Base-by-base conservation (phyloP, 495 filamentous ascomycete genomes). In the Penicillium daleae region DNA sequence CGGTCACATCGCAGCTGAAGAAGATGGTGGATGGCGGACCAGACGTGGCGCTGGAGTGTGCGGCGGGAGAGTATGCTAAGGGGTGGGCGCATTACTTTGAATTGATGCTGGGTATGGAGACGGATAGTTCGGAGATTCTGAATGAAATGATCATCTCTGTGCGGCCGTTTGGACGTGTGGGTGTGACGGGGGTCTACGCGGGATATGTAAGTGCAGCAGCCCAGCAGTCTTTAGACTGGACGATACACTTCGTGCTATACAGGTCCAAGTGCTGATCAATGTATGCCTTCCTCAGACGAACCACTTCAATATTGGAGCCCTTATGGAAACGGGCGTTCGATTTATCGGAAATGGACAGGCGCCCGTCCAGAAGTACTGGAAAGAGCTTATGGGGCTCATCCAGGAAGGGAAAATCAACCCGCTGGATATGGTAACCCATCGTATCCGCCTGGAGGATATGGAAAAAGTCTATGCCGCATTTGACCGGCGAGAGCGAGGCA, bases 111-210 rank as follows among this genome's bases (percentile, higher is more conserved):
- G 91, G 91, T 0, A 71, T 89, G 50, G 93, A 97, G 74, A 97
- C 91, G 3, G 93, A 96, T 72, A 92, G 90, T 4, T 89, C 86
- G 48, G 93, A 97, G 76, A 87, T 95, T 50, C 44, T 96, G 59
- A 97, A 97, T 68, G 91, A 97, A 78, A 92, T 92, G 87, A 85
- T 97, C 42, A 87, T 87, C 40, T 82, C 87, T 13, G 90, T 93
- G 10, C 80, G 88, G 42, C 89, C 87, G 54, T 96, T 86, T 71
- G 91, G 93, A 13, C 81, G 88, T 0, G 85, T 86, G 57, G 90
- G 92, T 19, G 79, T 97, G 56, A 96, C 91, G 0, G 92, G 90
- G 37, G 86, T 93, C 50, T 94, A 94, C 72, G 89, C 90, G 46
- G 92, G 90, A 54, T 94, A 86, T 75, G 89, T 93, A 72, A 76